Evolutionary conservation across 139 green algal genomes (phyloP).

Genomic region (Closterium sp.): DNA sequence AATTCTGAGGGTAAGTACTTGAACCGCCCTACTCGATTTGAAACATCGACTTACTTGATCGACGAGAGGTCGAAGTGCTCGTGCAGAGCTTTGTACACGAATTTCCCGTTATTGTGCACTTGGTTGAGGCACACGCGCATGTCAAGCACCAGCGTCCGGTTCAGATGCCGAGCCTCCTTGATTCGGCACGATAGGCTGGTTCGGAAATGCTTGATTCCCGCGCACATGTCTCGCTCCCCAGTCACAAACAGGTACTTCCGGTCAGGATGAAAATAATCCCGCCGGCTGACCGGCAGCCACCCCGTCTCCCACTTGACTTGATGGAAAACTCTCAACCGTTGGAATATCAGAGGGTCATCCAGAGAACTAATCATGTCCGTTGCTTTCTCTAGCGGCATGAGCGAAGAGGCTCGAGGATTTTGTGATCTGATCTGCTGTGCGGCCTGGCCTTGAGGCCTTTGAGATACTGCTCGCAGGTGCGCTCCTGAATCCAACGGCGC

Average conservation of each 20-base stretch:
- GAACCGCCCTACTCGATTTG: no score
- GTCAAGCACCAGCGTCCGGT: background rate
- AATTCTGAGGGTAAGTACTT: no score
- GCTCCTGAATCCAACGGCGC: background rate
- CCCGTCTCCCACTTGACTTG: background rate
- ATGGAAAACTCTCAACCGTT: background rate
- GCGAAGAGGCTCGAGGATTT: background rate
- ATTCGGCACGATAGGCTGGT: background rate
- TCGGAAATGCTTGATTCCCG: background rate
- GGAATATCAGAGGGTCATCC: background rate
- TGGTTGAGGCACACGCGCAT: background rate
- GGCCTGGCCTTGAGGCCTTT: background rate
- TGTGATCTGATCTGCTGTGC: background rate
- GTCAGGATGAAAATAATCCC: background rate
- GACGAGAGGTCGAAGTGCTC: background rate
- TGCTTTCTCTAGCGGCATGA: background rate
- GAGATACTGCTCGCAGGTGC: background rate
- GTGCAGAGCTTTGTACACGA: background rate
- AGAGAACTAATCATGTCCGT: background rate
- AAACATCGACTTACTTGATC: background rate
- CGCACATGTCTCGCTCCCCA: background rate
- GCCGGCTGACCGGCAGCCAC: background rate
- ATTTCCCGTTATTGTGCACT: background rate
- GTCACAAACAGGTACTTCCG: background rate
- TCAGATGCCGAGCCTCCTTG: background rate